Conservation (phyloP, 768 basidiomycete genomes). For the Trametes maxima region DNA sequence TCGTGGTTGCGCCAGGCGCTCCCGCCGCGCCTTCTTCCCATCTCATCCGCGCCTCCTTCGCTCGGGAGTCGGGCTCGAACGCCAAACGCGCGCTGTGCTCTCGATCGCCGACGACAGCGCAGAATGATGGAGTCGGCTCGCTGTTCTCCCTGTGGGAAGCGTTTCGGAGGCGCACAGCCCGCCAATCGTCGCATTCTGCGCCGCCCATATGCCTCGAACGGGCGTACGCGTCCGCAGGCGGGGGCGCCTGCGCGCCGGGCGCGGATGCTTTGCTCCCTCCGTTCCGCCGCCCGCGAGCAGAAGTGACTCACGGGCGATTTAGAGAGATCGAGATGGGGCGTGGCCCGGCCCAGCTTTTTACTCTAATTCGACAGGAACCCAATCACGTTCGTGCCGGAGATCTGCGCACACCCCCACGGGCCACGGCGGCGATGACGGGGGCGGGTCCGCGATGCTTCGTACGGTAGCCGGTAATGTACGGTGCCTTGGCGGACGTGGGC, state of each 20-base stretch:
- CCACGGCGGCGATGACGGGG: neutral
- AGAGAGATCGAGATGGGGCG: neutral
- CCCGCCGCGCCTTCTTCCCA: neutral
- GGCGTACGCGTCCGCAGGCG: neutral
- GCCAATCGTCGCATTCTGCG: slow-evolving; percentile 10
- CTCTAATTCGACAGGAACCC: slow-evolving; percentile 1
- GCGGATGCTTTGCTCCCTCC: neutral
- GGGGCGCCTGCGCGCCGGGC: neutral
- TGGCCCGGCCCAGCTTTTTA: slow-evolving; percentile 3
- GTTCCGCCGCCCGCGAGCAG: neutral
- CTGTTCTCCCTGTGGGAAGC: slow-evolving; percentile 11
- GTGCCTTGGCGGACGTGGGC: neutral
- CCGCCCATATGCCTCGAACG: slow-evolving; percentile 9
- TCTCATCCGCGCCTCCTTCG: neutral
- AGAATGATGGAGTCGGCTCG: slow-evolving; percentile 3
- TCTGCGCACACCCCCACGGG: neutral
- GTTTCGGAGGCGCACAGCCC: neutral
- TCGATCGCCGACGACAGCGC: neutral
- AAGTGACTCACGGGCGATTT: neutral
- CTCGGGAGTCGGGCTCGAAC: neutral
- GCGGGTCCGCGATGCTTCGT: neutral
- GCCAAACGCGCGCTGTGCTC: neutral
- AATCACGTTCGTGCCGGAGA: slow-evolving; percentile 1
- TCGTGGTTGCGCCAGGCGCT: slow-evolving; percentile 15
- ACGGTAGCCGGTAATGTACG: neutral